Base-by-base conservation (phyloP, 2,329 filamentous ascomycete genomes). In the Metarhizium brunneum region DNA sequence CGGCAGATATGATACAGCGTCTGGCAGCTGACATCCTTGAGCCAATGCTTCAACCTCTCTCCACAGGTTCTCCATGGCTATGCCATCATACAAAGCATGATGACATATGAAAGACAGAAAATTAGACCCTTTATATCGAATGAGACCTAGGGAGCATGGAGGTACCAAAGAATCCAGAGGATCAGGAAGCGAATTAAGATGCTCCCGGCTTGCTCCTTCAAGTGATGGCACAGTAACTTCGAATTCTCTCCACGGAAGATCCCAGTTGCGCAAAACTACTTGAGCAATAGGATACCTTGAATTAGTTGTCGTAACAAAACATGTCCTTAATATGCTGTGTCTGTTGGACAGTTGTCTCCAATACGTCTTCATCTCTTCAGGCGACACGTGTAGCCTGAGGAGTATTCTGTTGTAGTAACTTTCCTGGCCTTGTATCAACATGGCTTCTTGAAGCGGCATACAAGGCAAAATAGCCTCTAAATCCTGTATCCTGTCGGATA, bases 41-140 rank as follows among this genome's bases (percentile, higher is more conserved):
- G 85, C 83, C 3, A 81, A 59, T 2, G 73, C 66, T 62, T 94
- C 84, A 1, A 95, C 73, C 63, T 96, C 91, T 0, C 80, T 69
- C 29, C 92, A 77, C 0, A 96, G 73, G 8, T 77, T 75, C 1
- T 78, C 73, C 64, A 96, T 86, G 0, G 90, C 90, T 40, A 87
- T 83, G 0, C 87, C 92, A 69, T 96, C 92, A 63, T 96, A 95
- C 0, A 96, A 73, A 2, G 90, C 88, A 70, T 96, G 92, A 63
- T 96, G 91, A 62, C 74, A 84, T 42, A 76, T 68, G 51, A 78
- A 78, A 0, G 74, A 85, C 1, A 78, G 62, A 47, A 76, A 77
- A 0, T 56, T 52, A 0, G 58, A 64, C 0, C 62, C 65, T 6
- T 63, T 62, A 1, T 68, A 62, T 10, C 61, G 59, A 25, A 82